Evolutionary conservation across 2,329 filamentous ascomycete genomes (phyloP).

Genomic region (Purpureocillium takamizusanense): DNA sequence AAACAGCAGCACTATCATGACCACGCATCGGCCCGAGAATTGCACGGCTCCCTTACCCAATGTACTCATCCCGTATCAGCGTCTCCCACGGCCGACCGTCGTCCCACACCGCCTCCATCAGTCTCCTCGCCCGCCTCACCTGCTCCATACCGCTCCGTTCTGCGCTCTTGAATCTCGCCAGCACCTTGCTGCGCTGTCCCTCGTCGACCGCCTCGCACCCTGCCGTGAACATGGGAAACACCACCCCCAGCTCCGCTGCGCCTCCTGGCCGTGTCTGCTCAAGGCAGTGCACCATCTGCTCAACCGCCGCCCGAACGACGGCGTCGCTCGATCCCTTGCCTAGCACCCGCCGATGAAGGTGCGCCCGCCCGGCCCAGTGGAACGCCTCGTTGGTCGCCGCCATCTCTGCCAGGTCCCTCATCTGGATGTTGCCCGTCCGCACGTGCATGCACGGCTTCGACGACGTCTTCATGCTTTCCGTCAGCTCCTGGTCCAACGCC

Average conservation of each 20-base stretch:
- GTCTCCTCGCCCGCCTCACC: constrained; percentile 48
- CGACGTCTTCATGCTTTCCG: constrained; percentile 39
- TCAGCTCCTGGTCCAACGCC: constrained; percentile 51
- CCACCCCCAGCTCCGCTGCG: constrained; percentile 62
- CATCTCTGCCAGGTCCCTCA: constrained; percentile 53
- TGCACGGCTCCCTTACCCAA: no score
- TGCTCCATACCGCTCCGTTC: constrained; percentile 64
- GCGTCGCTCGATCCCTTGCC: constrained; percentile 46
- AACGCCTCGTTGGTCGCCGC: constrained; percentile 68
- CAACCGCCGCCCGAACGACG: constrained; percentile 54
- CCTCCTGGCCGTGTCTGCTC: constrained; percentile 54
- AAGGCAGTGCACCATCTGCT: constrained; percentile 54
- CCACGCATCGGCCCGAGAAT: no score
- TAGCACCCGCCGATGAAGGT: constrained; percentile 66
- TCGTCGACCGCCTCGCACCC: constrained; percentile 61
- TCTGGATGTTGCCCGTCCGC: constrained; percentile 37
- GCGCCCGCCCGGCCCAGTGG: constrained; percentile 69
- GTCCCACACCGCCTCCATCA: constrained; percentile 64
- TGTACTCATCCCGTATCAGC: constrained; percentile 57
- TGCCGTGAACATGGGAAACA: constrained; percentile 78
- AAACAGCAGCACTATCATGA: no score
- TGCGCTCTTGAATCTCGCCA: constrained; percentile 56
- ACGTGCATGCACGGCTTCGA: constrained; percentile 37
- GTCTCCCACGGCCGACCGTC: constrained; percentile 61
- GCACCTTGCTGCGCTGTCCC: constrained; percentile 48